Percentiles rank a stretch among this genome's conserved stretches.
phyloP scores from a whole-genome alignment of 2,329 filamentous ascomycete genomes.

The Sporothrix euskadiensis region DNA sequence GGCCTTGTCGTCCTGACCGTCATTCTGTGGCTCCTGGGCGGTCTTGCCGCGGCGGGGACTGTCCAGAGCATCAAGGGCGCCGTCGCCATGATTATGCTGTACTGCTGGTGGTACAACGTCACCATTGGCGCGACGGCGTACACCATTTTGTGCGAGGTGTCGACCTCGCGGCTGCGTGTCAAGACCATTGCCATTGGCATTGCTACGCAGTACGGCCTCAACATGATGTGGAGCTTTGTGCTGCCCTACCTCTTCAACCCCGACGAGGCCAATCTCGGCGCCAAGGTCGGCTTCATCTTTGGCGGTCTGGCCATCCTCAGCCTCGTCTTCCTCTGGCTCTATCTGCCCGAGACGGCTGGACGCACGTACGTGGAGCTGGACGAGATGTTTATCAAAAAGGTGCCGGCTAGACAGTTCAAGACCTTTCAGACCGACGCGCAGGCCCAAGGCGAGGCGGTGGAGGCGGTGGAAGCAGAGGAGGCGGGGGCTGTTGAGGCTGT shows the following conservation, averaged over 20 bases:
- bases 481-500: too few relatives aligned
- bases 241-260: slow-evolving; percentile 34
- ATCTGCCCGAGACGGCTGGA: slow-evolving; percentile 48
- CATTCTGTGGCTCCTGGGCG: slow-evolving; percentile 45
- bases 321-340: slow-evolving; percentile 44
- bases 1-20: slow-evolving; percentile 41
- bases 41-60: slow-evolving; percentile 38
- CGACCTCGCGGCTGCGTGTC: slow-evolving; percentile 43
- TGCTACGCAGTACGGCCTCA: slow-evolving; percentile 38
- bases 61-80: slow-evolving; percentile 35
- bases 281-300: slow-evolving; percentile 43
- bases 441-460: too few relatives aligned
- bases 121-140: slow-evolving; percentile 46
- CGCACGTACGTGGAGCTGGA: slow-evolving; percentile 53
- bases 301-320: slow-evolving; percentile 37
- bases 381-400: slow-evolving; percentile 42
- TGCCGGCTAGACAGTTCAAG: slow-evolving; percentile 32
- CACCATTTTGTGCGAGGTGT: slow-evolving; percentile 43
- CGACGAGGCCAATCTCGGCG: slow-evolving; percentile 39
- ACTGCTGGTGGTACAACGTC: slow-evolving; percentile 44
- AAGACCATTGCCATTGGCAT: slow-evolving; percentile 46
- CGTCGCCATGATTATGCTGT: slow-evolving; percentile 43
- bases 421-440: too few relatives aligned
- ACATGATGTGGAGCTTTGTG: slow-evolving; percentile 32
- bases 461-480: too few relatives aligned